Evolutionary conservation across 1,284 basidiomycete genomes (phyloP).

Genomic region (Moesziomyces globuligerus): DNA sequence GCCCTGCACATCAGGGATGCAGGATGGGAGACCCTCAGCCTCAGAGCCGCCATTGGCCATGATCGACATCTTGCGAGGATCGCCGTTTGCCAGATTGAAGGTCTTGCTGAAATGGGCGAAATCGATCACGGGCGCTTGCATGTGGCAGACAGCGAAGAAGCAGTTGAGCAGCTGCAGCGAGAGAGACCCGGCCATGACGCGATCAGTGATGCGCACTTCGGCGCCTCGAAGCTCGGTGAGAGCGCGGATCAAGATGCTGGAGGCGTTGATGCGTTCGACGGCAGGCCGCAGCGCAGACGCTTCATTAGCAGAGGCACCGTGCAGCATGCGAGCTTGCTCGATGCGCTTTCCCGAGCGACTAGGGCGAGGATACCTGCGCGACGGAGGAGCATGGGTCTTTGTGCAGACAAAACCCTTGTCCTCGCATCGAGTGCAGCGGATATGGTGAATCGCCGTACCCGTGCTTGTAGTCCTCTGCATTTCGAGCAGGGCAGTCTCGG

Average conservation of each 20-base stretch:
- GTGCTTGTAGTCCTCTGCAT: conserved; percentile 30
- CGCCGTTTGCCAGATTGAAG: conserved; percentile 60
- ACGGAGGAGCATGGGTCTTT: conserved; percentile 55
- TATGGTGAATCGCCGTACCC: conserved; percentile 33
- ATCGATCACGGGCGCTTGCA: conserved; percentile 59
- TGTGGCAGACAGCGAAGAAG: conserved; percentile 60
- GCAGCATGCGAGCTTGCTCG: conserved; percentile 62
- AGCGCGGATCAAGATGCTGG: conserved; percentile 39
- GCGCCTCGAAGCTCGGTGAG: conserved; percentile 42
- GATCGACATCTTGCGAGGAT: conserved; percentile 57
- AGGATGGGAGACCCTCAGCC: conserved; percentile 39
- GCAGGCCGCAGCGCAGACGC: conserved; percentile 2
- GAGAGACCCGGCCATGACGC: conserved; percentile 53
- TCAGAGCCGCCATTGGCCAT: conserved; percentile 58
- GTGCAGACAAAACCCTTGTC: conserved; percentile 55
- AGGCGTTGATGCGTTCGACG: conserved; percentile 33
- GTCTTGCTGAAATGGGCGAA: conserved; percentile 57
- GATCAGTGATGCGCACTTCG: conserved; percentile 44
- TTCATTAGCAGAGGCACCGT: conserved; percentile 43
- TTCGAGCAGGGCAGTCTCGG: conserved; percentile 19
- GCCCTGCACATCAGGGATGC: conserved; percentile 24
- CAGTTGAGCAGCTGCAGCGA: conserved; percentile 58
- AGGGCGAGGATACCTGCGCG: conserved; percentile 58
- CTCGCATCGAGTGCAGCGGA: conserved; percentile 56
- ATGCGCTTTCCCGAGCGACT: conserved; percentile 64